Evolutionary conservation across 176 grass and related monocot species (phyloP), one percentile per base, ranked within the genome.

Genomic region (Lolium rigidum): DNA sequence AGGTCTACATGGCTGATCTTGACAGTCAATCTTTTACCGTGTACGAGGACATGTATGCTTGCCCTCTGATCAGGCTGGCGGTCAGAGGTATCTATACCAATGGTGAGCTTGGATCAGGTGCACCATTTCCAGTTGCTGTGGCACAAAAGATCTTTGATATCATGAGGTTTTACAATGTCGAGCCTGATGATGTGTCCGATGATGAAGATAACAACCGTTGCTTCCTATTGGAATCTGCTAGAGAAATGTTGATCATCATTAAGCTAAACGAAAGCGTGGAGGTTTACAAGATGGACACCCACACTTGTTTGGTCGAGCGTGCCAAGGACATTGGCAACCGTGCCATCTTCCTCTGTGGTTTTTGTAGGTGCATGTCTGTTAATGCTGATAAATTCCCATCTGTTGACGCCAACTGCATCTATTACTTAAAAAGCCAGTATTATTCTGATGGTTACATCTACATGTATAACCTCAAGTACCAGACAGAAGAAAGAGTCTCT

Each of bases 61-160:
- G 46, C 48, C 24, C 73, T 28, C 17, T 57, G 22, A 77, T 57
- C 74, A 77, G 74, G 74, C 51, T 77, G 74, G 16, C 51, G 35
- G 50, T 38, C 74, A 7, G 28, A 31, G 74, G 74, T n/a, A 31
- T 35, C 49, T n/a, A 77, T 26, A 55, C 74, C 3, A 6, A 18
- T 14, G 74, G 74, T 15, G 74, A 76, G 74, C 6, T 48, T 14
- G 74, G 50, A 54, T 11, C 49, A 18, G 0, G 0, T 9, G 69
- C 69, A 3, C 69, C 39, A 2, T 71, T 71, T 71, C 39, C 69
- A 5, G 10, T 13, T 21, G 39, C 2, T 5, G 25, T 56, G 49
- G 74, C 74, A 16, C 2, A 17, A 31, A 10, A 4, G 49, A 55
- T 76, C 49, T 54, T 31, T 12, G 11, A 12, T 46, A 10, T 46